Evolutionary conservation across 768 basidiomycete species (phyloP), one percentile per base, ranked within the genome.

Genomic region (Russula griseocarnosa): DNA sequence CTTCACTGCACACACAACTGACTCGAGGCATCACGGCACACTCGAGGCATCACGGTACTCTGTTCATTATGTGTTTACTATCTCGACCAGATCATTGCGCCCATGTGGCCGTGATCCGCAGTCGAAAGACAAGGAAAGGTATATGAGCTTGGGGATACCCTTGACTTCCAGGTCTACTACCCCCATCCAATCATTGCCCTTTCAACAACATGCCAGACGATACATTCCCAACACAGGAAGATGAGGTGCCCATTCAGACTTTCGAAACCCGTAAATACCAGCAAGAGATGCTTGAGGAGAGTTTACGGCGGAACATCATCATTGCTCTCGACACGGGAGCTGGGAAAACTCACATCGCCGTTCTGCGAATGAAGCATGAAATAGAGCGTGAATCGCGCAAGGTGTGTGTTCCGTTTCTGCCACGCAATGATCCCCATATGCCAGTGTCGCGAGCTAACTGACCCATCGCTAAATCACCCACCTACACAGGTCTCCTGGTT

Each of bases 261-360:
- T 16, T 2, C 3, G n/a, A 46, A 10, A 75, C 78, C 16, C 76
- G 90, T 58, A 82, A 79, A 7, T 92, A 92, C 67, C 90, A 91
- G 72, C 84, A 85, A 67, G 90, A 91, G 72, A 86, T 91, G 83
- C 76, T 91, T 20, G 81, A 88, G 3, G 85, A 88, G 66, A 86
- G 86, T 66, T 71, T 89, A 36, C 76, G 69, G 5, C 77, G 79
- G 46, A 91, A 92, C 69, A 82, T 89, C 61, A 79, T 91, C 70
- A 85, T 91, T 49, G 90, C 89, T 2, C 79, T 90, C 42, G 88
- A 89, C 66, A 92, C 90, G 0, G 90, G 90, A 1, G 85, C 87
- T 0, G 90, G 90, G 11, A 91, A 92, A 76, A 92, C 90, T 0
- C 86, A 86, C 62, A 85, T 92, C 47, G 87, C 90, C 0, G 80